phyloP scores from a whole-genome alignment of 805 yeast genomes.

The Metschnikowia corniflorae region DNA sequence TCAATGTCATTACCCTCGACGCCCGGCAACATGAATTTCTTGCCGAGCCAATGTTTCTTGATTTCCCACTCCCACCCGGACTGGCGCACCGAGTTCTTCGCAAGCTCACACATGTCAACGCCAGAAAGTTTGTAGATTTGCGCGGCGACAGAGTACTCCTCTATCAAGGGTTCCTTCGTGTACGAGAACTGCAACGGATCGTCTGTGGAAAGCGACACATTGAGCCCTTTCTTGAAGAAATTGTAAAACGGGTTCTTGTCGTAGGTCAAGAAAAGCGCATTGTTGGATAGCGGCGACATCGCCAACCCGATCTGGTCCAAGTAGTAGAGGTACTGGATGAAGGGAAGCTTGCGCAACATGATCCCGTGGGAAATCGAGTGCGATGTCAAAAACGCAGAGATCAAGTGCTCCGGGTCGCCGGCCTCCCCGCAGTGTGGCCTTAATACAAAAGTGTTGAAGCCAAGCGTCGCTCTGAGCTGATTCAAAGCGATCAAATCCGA shows the following conservation, averaged over 20 bases:
- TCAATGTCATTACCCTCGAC: slow-evolving; percentile 84
- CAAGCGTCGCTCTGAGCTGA: slow-evolving; percentile 70
- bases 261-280: slow-evolving; percentile 91
- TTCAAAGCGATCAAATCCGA: slow-evolving; percentile 85
- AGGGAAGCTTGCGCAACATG: slow-evolving; percentile 86
- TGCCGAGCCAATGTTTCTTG: slow-evolving; percentile 92
- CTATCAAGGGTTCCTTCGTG: slow-evolving; percentile 95
- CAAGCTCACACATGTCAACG: slow-evolving; percentile 97
- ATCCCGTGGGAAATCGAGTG: slow-evolving; percentile 97
- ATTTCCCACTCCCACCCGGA: slow-evolving; percentile 89
- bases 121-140: slow-evolving; percentile 92
- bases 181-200: slow-evolving; percentile 97
- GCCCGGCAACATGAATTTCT: slow-evolving; percentile 53
- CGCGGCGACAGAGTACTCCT: slow-evolving; percentile 97
- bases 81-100: slow-evolving; percentile 86
- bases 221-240: slow-evolving; percentile 89
- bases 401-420: slow-evolving; percentile 98
- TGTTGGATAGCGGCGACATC: slow-evolving; percentile 96
- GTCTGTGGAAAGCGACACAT: slow-evolving; percentile 92
- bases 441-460: slow-evolving; percentile 85
- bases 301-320: slow-evolving; percentile 96
- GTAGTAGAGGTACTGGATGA: slow-evolving; percentile 88
- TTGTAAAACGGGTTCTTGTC: slow-evolving; percentile 94
- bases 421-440: slow-evolving; percentile 99
- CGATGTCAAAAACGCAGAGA: slow-evolving; percentile 81